A percentile compares a stretch with the other conserved stretches of the same genome.
Evolutionary conservation across 352 stramenopile genomes (phyloP).

Genomic region (Elongisporangium prolatum): DNA sequence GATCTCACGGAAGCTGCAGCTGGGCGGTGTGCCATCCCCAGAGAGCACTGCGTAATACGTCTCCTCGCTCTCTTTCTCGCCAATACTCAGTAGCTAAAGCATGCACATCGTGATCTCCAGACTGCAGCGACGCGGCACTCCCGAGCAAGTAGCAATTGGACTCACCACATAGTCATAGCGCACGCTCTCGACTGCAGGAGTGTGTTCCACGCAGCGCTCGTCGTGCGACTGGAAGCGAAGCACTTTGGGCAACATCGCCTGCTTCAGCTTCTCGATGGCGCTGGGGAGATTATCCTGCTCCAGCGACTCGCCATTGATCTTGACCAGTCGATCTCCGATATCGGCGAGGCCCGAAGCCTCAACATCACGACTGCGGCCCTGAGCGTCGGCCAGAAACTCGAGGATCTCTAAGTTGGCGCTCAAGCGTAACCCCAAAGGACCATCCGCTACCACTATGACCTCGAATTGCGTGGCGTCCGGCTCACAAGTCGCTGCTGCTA

Average conservation of each 20-base stretch:
- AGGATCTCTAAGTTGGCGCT: conserved; percentile 58
- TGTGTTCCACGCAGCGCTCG: conserved; percentile 27
- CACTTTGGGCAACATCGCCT: conserved; percentile 35
- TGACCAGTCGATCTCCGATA: conserved; percentile 59
- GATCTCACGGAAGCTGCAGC: conserved; percentile 49
- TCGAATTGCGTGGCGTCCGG: conserved; percentile 25
- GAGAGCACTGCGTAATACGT: conserved; percentile 57
- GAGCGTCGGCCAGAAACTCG: conserved; percentile 49
- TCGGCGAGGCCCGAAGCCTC: conserved; percentile 59
- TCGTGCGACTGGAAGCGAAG: conserved; percentile 57
- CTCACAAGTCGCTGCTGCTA: not conserved
- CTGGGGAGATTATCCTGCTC: conserved; percentile 24
- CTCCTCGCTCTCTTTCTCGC: conserved; percentile 32
- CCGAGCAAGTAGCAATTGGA: not conserved
- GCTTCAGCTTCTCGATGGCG: conserved; percentile 33
- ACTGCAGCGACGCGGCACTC: not conserved
- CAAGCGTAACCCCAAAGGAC: conserved; percentile 53
- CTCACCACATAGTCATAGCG: conserved; percentile 51
- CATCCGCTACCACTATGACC: conserved; percentile 28
- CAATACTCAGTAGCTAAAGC: conserved; percentile 36
- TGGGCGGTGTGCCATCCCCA: conserved; percentile 41
- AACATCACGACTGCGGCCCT: conserved; percentile 49
- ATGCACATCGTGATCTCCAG: not conserved
- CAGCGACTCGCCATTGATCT: conserved; percentile 49
- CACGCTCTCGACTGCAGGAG: conserved; percentile 5